Evolutionary conservation across 495 filamentous ascomycete species (phyloP).

Genomic region (Penicillium lividum): DNA sequence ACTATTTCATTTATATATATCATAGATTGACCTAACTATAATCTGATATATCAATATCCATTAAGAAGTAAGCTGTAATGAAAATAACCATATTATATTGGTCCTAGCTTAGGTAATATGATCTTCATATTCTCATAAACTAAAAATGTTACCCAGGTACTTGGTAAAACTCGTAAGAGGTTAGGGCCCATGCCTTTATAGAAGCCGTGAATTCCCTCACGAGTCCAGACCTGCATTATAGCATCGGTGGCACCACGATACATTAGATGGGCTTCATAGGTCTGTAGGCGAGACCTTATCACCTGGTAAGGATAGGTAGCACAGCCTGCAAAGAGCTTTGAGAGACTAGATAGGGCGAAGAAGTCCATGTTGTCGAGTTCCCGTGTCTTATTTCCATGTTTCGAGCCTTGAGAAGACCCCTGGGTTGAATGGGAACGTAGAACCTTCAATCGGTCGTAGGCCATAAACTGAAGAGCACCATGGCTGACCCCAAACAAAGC

Average conservation of each 20-base stretch:
- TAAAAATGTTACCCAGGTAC: conserved; percentile 96
- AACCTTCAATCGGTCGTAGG: conserved; percentile 85
- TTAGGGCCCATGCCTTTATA: conserved; percentile 93
- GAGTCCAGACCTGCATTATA: conserved; percentile 66
- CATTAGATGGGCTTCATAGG: conserved; percentile 65
- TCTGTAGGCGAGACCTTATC: conserved; percentile 81
- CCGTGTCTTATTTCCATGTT: conserved; percentile 14
- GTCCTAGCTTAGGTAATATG: conserved; percentile 22
- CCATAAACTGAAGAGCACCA: conserved; percentile 93
- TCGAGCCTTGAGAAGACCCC: neutral
- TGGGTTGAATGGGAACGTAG: conserved; percentile 37
- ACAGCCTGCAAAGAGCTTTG: conserved; percentile 83
- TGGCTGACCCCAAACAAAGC: conserved; percentile 89
- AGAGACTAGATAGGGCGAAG: conserved; percentile 71
- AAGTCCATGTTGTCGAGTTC: conserved; percentile 73
- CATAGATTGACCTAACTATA: too few species aligned
- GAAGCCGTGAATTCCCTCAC: conserved; percentile 81
- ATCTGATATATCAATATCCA: too few species aligned
- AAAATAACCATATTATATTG: too few species aligned
- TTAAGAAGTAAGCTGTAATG: too few species aligned
- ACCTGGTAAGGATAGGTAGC: conserved; percentile 95
- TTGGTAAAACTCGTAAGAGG: conserved; percentile 82
- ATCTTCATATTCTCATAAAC: conserved; percentile 92
- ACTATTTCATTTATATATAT: too few species aligned
- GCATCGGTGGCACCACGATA: conserved; percentile 76